Evolutionary conservation across 805 yeast genomes (phyloP).

Genomic region (Sugiyamaella qingdaonensis): DNA sequence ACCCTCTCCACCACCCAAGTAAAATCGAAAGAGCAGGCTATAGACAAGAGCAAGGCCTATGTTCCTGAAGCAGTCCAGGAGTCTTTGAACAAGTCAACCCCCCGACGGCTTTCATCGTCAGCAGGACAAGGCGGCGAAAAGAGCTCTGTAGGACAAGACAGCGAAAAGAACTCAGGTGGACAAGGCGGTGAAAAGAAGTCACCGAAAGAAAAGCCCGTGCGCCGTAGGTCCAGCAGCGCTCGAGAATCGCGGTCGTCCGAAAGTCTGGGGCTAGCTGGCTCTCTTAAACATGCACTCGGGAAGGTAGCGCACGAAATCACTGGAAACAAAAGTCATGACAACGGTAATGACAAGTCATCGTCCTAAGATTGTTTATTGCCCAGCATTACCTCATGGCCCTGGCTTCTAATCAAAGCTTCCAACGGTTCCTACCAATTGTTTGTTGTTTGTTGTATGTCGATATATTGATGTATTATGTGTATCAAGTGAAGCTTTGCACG

Average conservation of each 20-base stretch:
- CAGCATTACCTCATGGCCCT: too few species aligned
- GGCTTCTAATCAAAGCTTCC: too few species aligned
- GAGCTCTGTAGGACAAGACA: not conserved
- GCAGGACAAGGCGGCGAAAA: not conserved
- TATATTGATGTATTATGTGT: too few species aligned
- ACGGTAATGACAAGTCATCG: too few species aligned
- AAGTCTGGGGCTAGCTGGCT: not conserved
- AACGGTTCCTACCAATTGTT: too few species aligned
- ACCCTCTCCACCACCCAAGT: not conserved
- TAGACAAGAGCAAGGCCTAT: not conserved
- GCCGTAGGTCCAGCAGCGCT: too few species aligned
- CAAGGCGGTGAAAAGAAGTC: not conserved
- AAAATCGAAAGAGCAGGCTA: not conserved
- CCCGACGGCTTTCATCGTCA: not conserved
- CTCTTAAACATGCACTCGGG: not conserved
- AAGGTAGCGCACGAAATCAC: not conserved
- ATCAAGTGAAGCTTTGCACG: too few species aligned
- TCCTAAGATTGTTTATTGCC: too few species aligned
- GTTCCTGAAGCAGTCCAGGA: slow-evolving; percentile 5
- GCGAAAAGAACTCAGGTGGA: not conserved
- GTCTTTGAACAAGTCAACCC: not conserved
- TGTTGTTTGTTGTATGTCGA: too few species aligned
- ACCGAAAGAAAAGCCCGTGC: not conserved
- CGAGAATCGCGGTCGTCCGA: not conserved
- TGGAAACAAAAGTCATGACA: too few species aligned